A percentile compares a stretch with the other conserved stretches of the same genome.
Evolutionary conservation across 2,329 filamentous ascomycete species (phyloP).

Genomic region (Fusarium sp.): DNA sequence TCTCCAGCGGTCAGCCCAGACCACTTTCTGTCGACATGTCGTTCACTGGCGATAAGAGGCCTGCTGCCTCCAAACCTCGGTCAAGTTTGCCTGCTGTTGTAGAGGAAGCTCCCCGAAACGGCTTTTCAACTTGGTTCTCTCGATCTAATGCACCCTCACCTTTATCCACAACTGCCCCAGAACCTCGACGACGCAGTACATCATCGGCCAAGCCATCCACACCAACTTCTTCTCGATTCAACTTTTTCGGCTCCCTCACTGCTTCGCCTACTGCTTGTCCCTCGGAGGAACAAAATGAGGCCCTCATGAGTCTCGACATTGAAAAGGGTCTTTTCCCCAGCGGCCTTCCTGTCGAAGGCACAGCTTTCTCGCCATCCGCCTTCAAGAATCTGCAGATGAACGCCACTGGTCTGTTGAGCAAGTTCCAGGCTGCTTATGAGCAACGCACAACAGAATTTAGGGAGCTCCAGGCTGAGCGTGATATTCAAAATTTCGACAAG

Average conservation of each 20-base stretch:
- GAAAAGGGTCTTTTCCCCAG: constrained; percentile 64
- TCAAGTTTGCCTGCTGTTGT: constrained; percentile 20
- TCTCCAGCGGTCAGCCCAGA: constrained; percentile 18
- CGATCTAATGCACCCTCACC: constrained; percentile 31
- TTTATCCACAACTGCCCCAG: constrained; percentile 19
- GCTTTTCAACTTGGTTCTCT: constrained; percentile 40
- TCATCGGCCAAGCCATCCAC: constrained; percentile 48
- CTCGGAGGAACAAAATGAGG: constrained; percentile 56
- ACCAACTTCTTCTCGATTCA: constrained; percentile 53
- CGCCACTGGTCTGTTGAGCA: constrained; percentile 64
- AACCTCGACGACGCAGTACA: constrained; percentile 28
- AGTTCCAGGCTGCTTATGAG: constrained; percentile 69
- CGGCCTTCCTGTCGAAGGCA: constrained; percentile 54
- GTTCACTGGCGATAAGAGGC: constrained; percentile 46
- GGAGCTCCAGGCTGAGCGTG: constrained; percentile 64
- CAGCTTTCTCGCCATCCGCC: constrained; percentile 66
- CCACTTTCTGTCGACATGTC: constrained; percentile 48
- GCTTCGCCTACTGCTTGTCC: constrained; percentile 55
- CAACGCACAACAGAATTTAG: constrained; percentile 60
- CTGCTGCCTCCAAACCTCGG: constrained; percentile 10
- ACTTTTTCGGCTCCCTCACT: constrained; percentile 56
- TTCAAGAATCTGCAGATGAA: constrained; percentile 71
- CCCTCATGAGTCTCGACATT: constrained; percentile 66
- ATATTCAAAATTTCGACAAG: constrained; percentile 64
- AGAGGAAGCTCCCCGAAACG: constrained; percentile 33